Conservation (phyloP, 169 alveolate species). For the Plasmodium chabaudi region DNA sequence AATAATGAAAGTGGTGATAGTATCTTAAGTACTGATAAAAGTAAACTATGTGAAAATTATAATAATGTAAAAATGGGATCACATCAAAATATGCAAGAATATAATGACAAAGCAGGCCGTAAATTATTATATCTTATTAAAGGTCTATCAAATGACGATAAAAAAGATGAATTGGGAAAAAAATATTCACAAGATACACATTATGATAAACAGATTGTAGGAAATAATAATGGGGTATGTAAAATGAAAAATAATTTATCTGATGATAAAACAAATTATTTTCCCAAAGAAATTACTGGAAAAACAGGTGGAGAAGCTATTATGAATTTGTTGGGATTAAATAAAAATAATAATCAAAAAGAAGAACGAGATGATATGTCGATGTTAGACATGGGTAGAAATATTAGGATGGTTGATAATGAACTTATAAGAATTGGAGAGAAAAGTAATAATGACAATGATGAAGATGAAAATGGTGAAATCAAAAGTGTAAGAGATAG, state of each 20-base stretch:
- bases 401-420: neutral
- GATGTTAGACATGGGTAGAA: conserved; percentile 11
- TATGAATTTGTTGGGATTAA: conserved; percentile 48
- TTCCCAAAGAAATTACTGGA: conserved; percentile 8
- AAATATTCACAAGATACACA: neutral
- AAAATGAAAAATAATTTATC: neutral
- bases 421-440: conserved; percentile 5
- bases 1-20: neutral
- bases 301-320: conserved; percentile 71
- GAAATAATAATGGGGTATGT: neutral
- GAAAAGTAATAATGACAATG: neutral
- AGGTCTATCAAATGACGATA: conserved; percentile 18
- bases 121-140: conserved; percentile 41
- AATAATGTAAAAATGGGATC: neutral
- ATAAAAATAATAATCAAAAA: conserved; percentile 35
- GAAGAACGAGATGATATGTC: conserved; percentile 17
- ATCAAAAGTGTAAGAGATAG: neutral
- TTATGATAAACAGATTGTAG: neutral
- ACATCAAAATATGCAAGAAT: conserved; percentile 8
- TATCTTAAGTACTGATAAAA: neutral
- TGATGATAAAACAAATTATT: neutral
- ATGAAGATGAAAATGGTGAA: neutral
- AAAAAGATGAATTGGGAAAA: neutral
- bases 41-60: neutral
- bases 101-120: conserved; percentile 36